phyloP scores from a whole-genome alignment of 305 asterid species.

The Salvia sclarea region DNA sequence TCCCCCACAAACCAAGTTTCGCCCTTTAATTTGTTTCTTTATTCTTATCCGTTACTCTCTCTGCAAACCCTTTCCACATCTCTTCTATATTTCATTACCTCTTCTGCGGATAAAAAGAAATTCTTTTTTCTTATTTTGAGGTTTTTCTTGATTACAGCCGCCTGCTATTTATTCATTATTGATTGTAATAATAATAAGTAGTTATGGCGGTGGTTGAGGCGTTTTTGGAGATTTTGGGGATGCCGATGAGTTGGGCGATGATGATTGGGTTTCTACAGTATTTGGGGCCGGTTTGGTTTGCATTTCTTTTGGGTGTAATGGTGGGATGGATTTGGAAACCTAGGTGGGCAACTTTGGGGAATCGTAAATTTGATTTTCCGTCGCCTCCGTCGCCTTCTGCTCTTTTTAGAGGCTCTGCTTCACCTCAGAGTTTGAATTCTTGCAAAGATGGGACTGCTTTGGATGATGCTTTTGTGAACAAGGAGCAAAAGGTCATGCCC shows the following conservation, averaged over 20 bases:
- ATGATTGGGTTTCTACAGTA: constrained; percentile 54
- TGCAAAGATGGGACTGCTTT: constrained; percentile 21
- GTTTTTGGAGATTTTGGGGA: constrained; percentile 52
- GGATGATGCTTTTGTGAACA: constrained; percentile 38
- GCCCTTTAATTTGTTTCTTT: constrained; percentile 39
- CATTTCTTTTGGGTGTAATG: constrained; percentile 63
- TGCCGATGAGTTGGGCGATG: constrained; percentile 57
- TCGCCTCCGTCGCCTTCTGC: constrained; percentile 58
- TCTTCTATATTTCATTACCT: neutral
- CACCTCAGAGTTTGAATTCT: constrained; percentile 31
- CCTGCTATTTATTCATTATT: constrained; percentile 5
- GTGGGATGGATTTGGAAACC: constrained; percentile 96
- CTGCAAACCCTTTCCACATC: constrained; percentile 28
- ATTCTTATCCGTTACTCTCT: constrained; percentile 36
- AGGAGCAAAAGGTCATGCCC: constrained; percentile 34
- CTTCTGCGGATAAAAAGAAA: neutral
- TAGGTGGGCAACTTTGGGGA: constrained; percentile 58
- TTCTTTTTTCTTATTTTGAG: neutral
- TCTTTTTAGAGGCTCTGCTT: constrained; percentile 34
- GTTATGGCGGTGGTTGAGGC: constrained; percentile 51
- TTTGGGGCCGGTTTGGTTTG: constrained; percentile 70
- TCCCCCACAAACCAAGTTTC: constrained; percentile 35
- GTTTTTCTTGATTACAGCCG: constrained; percentile 25
- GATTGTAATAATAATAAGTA: constrained; percentile 4
- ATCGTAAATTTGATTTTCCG: constrained; percentile 57